Evolutionary conservation across 75 land plant genomes (phyloP), one percentile per base, ranked within the genome.

Genomic region (Selaginella moellendorffii): DNA sequence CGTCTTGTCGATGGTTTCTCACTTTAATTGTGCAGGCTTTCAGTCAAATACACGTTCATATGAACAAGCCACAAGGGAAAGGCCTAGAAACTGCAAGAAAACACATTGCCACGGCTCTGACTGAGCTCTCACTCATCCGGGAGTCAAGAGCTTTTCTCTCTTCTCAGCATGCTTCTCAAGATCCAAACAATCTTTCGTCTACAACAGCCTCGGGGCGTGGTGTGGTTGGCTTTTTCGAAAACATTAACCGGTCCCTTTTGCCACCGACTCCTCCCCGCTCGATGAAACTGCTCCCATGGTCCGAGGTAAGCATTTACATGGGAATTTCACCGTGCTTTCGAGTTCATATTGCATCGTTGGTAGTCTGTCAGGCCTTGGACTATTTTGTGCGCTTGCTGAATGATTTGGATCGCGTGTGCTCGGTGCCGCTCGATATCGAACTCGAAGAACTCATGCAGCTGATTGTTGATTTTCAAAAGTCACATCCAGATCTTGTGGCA

Each of bases 231-330:
- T 95, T 95, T 77, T 87, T 89, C 77, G 74, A 81, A 67, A 95
- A 67, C 46, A 64, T 95, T 52, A 95, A 95, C 63, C 54, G 82
- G 53, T 76, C 81, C 62, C 66, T 81, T 24, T 74, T 79, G 30
- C 81, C 90, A n/a, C 97, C 99, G 25, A 83, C 99, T 26, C 99
- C 99, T 27, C 99, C 99, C n/a, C 96, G 99, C 60, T 81, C 90
- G 18, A 86, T 84, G 51, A 79, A 77, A 66, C 62, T 86, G 22
- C 78, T 90, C 28, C 72, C 78, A 68, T 95, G 96, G 96, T 72
- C 72, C 64, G 71, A 82, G 80, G 99, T 88, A 67, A 59, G 61
- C 30, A 14, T 36, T 5, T 36, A 36, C 46, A 36, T 36, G 14
- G 5, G 14, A 5, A 36, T 36, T 36, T n/a, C n/a, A n/a, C n/a